A percentile compares a stretch with the other conserved stretches of the same genome.
Conservation (phyloP, 305 asterid species). For the Fraxinus albicans region DNA sequence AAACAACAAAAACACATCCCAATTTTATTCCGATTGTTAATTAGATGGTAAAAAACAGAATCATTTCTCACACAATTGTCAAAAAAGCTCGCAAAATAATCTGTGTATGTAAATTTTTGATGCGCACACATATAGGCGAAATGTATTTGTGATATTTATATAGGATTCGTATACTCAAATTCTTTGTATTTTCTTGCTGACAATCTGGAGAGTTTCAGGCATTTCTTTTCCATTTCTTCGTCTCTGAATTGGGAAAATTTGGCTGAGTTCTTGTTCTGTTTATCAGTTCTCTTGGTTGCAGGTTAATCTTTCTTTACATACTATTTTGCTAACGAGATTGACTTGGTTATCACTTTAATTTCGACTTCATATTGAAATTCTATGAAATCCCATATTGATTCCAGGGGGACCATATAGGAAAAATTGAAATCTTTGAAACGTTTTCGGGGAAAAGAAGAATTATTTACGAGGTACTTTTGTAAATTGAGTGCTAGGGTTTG, state of each 20-base stretch:
- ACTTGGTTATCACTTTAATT: slow-evolving; percentile 16
- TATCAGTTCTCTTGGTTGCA: slow-evolving; percentile 25
- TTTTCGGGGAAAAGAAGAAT: neutral
- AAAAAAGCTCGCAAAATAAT: neutral
- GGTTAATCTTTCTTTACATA: slow-evolving; percentile 23
- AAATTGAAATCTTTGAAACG: neutral
- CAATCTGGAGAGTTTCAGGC: neutral
- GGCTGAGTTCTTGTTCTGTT: slow-evolving; percentile 21
- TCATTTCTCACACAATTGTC: slow-evolving; percentile 24
- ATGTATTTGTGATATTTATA: neutral
- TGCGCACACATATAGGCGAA: neutral
- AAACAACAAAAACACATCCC: slow-evolving; percentile 6
- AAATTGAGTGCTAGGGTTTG: slow-evolving; percentile 23
- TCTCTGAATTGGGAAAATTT: neutral
- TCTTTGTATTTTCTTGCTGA: slow-evolving; percentile 13
- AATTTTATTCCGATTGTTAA: slow-evolving; percentile 27
- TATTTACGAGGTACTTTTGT: slow-evolving; percentile 7
- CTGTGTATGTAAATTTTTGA: neutral
- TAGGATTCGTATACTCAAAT: neutral
- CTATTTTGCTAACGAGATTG: slow-evolving; percentile 10
- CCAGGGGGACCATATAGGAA: neutral
- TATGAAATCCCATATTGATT: slow-evolving; percentile 5
- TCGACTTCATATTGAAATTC: neutral
- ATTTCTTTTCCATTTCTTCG: neutral
- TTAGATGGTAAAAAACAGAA: slow-evolving; percentile 27